A percentile compares a stretch with the other conserved stretches of the same genome.
These are phyloP conservation scores for Aspergillus sclerotialis DNA, from an alignment of 2,329 filamentous ascomycete genomes.

Conservation along the genomic window DNA sequence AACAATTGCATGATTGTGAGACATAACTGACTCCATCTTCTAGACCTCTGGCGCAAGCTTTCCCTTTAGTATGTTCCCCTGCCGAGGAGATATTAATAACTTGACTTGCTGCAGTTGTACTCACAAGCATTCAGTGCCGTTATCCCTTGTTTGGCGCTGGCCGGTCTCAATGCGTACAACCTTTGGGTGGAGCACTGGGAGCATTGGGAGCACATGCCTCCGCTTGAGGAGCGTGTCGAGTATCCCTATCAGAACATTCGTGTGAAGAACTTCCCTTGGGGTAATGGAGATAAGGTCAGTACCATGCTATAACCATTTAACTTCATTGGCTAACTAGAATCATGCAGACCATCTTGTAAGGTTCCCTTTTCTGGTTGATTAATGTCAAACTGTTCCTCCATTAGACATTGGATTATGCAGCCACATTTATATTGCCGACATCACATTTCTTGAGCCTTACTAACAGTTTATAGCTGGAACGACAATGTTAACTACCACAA, in stretches of 20 bases:
- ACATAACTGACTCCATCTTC: constrained; percentile 21
- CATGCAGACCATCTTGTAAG: constrained; percentile 62
- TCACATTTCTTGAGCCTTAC: too few relatives aligned
- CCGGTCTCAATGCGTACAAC: constrained; percentile 74
- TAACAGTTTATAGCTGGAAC: constrained; percentile 68
- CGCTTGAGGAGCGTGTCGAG: constrained; percentile 83
- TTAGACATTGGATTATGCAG: too few relatives aligned
- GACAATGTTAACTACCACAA: constrained; percentile 93
- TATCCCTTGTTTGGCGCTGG: constrained; percentile 64
- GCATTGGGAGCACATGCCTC: constrained; percentile 78
- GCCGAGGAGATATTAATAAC: constrained; percentile 2
- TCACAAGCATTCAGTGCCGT: constrained; percentile 54
- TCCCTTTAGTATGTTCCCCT: constrained; percentile 74
- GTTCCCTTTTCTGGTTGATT: constrained; percentile 11
- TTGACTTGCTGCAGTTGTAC: constrained; percentile 4
- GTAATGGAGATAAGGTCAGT: constrained; percentile 86
- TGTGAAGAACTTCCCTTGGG: constrained; percentile 91
- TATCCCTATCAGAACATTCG: constrained; percentile 98
- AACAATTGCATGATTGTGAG: too few relatives aligned
- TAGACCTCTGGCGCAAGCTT: constrained; percentile 93
- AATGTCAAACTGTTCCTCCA: too few relatives aligned
- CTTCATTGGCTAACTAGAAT: too few relatives aligned
- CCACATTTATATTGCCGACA: too few relatives aligned
- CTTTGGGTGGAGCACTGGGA: constrained; percentile 97
- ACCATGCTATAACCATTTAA: too few relatives aligned